A percentile compares a stretch with the other conserved stretches of the same genome.
Conservation (phyloP, 208 protist species). For the Novymonas esmeraldas region DNA sequence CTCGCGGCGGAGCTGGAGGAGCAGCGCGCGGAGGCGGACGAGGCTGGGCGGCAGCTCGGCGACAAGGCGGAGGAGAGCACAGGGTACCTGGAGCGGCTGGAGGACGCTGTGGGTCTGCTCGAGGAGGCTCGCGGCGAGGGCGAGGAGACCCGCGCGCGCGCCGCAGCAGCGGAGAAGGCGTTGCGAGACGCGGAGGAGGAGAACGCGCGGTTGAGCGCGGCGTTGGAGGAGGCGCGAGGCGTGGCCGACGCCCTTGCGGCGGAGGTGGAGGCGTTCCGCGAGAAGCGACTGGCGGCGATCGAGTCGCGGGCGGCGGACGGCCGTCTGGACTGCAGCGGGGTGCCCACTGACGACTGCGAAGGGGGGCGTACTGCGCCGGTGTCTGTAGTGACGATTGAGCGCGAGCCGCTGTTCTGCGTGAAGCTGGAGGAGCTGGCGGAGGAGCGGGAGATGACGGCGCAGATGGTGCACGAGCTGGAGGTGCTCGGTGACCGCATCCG, state of each 20-base stretch:
- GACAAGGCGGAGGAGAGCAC: conserved; percentile 6
- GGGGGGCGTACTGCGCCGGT: conserved; percentile 1
- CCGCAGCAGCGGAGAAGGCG: background rate
- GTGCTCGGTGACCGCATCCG: conserved; percentile 28
- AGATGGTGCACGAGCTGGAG: conserved; percentile 26
- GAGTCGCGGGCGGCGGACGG: conserved; percentile 19
- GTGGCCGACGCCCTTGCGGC: background rate
- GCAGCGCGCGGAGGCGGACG: conserved; percentile 1
- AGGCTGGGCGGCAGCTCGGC: background rate
- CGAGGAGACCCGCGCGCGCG: background rate
- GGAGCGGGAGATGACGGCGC: conserved; percentile 26
- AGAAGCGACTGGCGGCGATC: conserved; percentile 30
- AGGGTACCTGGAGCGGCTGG: conserved; percentile 13
- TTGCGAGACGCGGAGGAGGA: background rate
- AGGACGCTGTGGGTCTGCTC: conserved; percentile 27
- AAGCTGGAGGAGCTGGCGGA: conserved; percentile 38
- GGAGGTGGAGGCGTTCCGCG: conserved; percentile 36
- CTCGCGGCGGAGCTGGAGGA: background rate
- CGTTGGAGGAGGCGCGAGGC: background rate
- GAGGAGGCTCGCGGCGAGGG: conserved; percentile 20
- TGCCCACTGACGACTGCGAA: rapidly evolving
- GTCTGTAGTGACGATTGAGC: conserved; percentile 1
- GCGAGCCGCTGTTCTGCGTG: conserved; percentile 35
- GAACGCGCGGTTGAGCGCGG: background rate
- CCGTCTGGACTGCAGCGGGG: background rate